These are phyloP conservation scores for Jatropha podagrica DNA, from an alignment of 441 rosid species.

Conservation along the genomic window DNA sequence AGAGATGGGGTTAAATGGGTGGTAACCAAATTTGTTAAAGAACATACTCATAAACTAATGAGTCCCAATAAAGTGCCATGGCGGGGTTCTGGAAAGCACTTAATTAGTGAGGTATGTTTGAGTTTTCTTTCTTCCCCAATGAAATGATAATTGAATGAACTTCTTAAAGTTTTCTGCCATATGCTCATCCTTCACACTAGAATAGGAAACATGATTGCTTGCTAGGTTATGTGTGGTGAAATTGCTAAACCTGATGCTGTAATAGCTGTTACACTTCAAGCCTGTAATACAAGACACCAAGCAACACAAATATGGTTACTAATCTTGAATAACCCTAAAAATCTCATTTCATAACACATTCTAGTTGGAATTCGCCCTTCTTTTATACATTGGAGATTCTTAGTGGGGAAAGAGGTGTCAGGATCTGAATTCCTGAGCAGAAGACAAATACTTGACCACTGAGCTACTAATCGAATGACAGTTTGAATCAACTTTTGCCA, in stretches of 20 bases:
- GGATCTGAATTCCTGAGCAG: no score
- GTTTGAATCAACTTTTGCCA: no score
- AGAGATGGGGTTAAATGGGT: constrained; percentile 40
- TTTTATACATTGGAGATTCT: neutral
- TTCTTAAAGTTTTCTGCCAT: neutral
- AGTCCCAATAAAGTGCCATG: constrained; percentile 35
- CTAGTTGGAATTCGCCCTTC: neutral
- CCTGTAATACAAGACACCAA: no score
- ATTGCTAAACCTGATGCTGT: neutral
- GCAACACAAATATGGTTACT: no score
- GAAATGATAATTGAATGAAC: neutral
- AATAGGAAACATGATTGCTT: neutral
- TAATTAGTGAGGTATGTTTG: constrained; percentile 36
- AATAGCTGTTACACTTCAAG: no score
- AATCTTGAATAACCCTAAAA: neutral
- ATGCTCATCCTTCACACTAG: neutral
- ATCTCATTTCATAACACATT: neutral
- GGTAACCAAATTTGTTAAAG: constrained; percentile 42
- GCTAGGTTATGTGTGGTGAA: neutral
- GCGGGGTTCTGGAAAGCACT: constrained; percentile 35
- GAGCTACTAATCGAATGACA: no score
- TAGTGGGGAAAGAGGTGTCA: no score
- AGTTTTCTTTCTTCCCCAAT: neutral
- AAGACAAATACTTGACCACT: no score
- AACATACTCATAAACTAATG: constrained; percentile 38